Evolutionary conservation across 2,329 filamentous ascomycete genomes (phyloP).

Genomic region (Aureobasidium sp.): DNA sequence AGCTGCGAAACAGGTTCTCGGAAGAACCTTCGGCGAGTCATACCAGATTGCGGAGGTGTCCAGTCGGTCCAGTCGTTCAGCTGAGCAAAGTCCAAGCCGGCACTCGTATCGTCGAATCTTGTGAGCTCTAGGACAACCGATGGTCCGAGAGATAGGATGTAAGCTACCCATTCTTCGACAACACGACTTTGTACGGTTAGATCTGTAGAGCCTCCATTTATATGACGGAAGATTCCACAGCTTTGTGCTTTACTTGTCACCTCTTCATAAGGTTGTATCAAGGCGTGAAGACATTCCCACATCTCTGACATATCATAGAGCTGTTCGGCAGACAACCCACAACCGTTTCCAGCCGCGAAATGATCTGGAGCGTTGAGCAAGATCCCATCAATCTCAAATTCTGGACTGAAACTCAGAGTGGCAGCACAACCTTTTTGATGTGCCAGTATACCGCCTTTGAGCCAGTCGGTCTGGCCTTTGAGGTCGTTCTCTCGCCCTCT

Average conservation of each 20-base stretch:
- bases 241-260: slow-evolving; percentile 46
- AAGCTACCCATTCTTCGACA: slow-evolving; percentile 54
- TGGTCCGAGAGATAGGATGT: slow-evolving; percentile 52
- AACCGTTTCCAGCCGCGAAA: slow-evolving; percentile 50
- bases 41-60: slow-evolving; percentile 38
- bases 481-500: slow-evolving; percentile 52
- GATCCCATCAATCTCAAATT: slow-evolving; percentile 44
- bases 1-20: slow-evolving; percentile 52
- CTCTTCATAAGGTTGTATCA: slow-evolving; percentile 49
- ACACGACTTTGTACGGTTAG: slow-evolving; percentile 44
- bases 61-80: slow-evolving; percentile 50
- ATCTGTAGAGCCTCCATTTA: slow-evolving; percentile 38
- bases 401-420: slow-evolving; percentile 37
- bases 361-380: slow-evolving; percentile 47
- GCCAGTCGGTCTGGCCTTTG: slow-evolving; percentile 53
- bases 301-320: slow-evolving; percentile 58
- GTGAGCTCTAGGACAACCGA: slow-evolving; percentile 47
- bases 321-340: slow-evolving; percentile 46
- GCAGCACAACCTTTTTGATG: slow-evolving; percentile 37
- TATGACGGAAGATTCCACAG: slow-evolving; percentile 47
- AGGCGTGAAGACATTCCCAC: slow-evolving; percentile 51
- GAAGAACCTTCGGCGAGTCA: slow-evolving; percentile 48
- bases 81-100: slow-evolving; percentile 45
- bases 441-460: slow-evolving; percentile 48
- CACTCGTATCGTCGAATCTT: slow-evolving; percentile 28